Percentiles rank a stretch among this genome's conserved stretches.
phyloP scores from a whole-genome alignment of 2,329 filamentous ascomycete species.

The Furcasterigmium furcatum region DNA sequence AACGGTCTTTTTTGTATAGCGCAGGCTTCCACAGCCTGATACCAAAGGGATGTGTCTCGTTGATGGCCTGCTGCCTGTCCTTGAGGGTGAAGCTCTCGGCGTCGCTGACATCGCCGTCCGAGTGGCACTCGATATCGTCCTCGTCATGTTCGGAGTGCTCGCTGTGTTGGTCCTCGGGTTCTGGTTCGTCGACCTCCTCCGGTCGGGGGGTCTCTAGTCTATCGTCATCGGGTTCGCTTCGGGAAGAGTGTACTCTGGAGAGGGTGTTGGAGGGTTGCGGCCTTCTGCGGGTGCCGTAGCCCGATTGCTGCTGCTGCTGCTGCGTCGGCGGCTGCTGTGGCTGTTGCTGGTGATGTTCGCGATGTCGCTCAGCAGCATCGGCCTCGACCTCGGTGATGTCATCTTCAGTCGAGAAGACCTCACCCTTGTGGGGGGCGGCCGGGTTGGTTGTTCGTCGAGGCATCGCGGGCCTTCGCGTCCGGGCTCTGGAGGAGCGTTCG shows the following conservation, averaged over 20 bases:
- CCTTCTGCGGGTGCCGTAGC: constrained; percentile 28
- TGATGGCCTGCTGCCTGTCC: constrained; percentile 95
- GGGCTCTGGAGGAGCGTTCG: constrained; percentile 48
- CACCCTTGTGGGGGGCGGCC: constrained; percentile 73
- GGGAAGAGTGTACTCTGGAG: constrained; percentile 38
- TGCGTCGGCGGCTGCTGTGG: constrained; percentile 34
- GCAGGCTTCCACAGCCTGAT: constrained; percentile 99
- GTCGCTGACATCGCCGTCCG: constrained; percentile 76
- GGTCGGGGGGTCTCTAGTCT: constrained; percentile 6
- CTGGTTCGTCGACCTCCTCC: constrained; percentile 23
- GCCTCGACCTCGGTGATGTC: constrained; percentile 76
- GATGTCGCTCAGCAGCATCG: constrained; percentile 52
- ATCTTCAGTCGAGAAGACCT: constrained; percentile 89
- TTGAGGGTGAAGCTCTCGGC: constrained; percentile 97
- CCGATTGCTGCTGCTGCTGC: constrained; percentile 2
- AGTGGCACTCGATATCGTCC: constrained; percentile 49
- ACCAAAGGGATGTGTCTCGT: constrained; percentile 97
- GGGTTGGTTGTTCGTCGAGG: constrained; percentile 67
- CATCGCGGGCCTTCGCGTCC: constrained; percentile 70
- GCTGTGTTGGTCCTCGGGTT: constrained; percentile 30
- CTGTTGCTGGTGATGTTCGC: constrained; percentile 19
- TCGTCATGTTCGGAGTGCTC: constrained; percentile 26
- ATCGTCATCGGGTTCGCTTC: constrained; percentile 20
- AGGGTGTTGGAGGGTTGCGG: constrained; percentile 27
- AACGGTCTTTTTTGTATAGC: constrained; percentile 94